These are phyloP conservation scores for Noccaea caerulescens DNA, from an alignment of 345 rosid genomes.

Conservation along the genomic window DNA sequence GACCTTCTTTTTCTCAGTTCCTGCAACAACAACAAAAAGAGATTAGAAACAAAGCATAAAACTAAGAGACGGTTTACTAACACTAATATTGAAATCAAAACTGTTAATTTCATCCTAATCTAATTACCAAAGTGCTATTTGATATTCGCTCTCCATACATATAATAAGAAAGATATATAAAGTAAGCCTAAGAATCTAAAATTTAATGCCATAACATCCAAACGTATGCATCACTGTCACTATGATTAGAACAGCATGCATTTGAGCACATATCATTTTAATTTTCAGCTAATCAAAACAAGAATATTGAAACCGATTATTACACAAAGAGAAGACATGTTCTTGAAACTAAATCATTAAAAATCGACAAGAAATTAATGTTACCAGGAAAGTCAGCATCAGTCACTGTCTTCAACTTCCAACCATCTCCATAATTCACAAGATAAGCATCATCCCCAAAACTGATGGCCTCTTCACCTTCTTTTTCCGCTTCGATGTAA, in stretches of 20 bases:
- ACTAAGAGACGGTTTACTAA: too few relatives aligned
- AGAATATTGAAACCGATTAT: background rate
- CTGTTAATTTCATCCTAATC: too few relatives aligned
- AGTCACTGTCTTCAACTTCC: constrained; percentile 67
- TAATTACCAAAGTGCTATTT: too few relatives aligned
- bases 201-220: too few relatives aligned
- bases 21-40: constrained; percentile 37
- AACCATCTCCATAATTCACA: constrained; percentile 64
- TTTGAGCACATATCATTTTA: background rate
- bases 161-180: background rate
- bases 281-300: constrained; percentile 4
- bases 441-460: constrained; percentile 79
- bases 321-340: background rate
- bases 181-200: too few relatives aligned
- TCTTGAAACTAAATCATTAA: constrained; percentile 24
- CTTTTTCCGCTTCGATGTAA: constrained; percentile 67
- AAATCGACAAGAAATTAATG: background rate
- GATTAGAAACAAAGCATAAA: background rate
- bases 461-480: constrained; percentile 71
- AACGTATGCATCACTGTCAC: too few relatives aligned
- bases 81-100: too few relatives aligned
- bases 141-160: too few relatives aligned
- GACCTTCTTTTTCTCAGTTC: constrained; percentile 35
- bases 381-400: constrained; percentile 53
- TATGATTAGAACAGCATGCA: constrained; percentile 1